Evolutionary conservation across 805 yeast genomes (phyloP), one percentile per base, ranked within the genome.

Genomic region (Barnettozyma botsteinii): DNA sequence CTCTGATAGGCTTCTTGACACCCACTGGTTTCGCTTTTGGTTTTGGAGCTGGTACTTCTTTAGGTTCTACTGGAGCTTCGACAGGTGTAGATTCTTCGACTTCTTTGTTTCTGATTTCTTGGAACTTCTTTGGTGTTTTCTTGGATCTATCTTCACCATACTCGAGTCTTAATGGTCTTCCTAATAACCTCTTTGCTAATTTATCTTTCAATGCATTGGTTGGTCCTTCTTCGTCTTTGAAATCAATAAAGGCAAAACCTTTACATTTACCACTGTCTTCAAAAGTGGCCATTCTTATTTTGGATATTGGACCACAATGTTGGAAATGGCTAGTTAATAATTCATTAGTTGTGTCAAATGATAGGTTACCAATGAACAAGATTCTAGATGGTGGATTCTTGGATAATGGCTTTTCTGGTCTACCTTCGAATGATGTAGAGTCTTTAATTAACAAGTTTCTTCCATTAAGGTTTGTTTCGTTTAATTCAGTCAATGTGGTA

Each of bases 231-330:
- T 82, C 85, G 48, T 79, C 81, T 47, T 69, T 75, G 65, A 89
- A 91, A 61, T 91, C 98, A 26, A 91, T 67, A 56, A 93, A 91
- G 1, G 96, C 88, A 67, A 91, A 91, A 2, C 98, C 98, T 62
- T 93, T 93, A 69, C 98, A 91, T 59, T 89, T 91, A 1, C 97
- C 98, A 37, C 84, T 68, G 59, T 91, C 98, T 64, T 93, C 88
- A 63, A 91, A 91, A n/a, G 98, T 89, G 4, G 98, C 98, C 94
- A 89, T 91, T 61, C 98, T 76, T 39, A 91, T 77, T 49, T 77
- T 77, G 22, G 70, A 64, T 43, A 94, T 91, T 47, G 84, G 88
- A 29, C 98, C 97, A 64, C 95, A 88, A 54, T 83, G 91, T 61
- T 83, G 82, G 69, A 91, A 91, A 47, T 85, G 95, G 51, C 78